Percentiles rank a stretch among this genome's conserved stretches.
Evolutionary conservation across 1,284 basidiomycete genomes (phyloP).

Genomic region (Trametes hirsuta): DNA sequence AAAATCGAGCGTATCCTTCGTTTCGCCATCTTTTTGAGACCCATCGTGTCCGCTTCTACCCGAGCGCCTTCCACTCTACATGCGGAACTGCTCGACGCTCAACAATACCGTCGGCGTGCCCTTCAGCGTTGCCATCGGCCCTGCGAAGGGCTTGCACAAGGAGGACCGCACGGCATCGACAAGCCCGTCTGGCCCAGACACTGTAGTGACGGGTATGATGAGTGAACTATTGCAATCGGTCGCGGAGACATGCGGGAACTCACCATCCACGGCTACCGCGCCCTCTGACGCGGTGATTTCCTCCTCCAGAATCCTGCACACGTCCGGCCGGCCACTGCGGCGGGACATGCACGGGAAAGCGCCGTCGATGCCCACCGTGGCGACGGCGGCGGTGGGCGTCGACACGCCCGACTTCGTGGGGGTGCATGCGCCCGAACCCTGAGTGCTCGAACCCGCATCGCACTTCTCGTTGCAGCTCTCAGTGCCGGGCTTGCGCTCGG

Average conservation of each 20-base stretch:
- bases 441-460: neutral
- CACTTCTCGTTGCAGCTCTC: neutral
- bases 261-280: constrained; percentile 25
- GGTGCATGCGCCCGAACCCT: constrained; percentile 5
- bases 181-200: constrained; percentile 23
- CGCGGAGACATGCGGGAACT: neutral
- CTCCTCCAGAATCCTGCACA: constrained; percentile 18
- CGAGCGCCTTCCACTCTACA: neutral
- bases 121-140: constrained; percentile 14
- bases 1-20: neutral
- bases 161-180: constrained; percentile 17
- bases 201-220: neutral
- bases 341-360: neutral
- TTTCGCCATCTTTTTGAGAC: neutral
- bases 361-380: neutral
- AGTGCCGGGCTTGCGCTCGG: neutral
- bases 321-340: constrained; percentile 14
- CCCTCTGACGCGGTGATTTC: constrained; percentile 18
- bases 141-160: constrained; percentile 17
- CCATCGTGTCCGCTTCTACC: neutral
- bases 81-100: constrained; percentile 26
- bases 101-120: constrained; percentile 23
- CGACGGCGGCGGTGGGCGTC: neutral
- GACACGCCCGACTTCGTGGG: constrained; percentile 5
- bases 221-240: neutral